These are phyloP conservation scores for Aspergillus puulaauensis DNA, from an alignment of 2,329 filamentous ascomycete species.

Conservation along the genomic window DNA sequence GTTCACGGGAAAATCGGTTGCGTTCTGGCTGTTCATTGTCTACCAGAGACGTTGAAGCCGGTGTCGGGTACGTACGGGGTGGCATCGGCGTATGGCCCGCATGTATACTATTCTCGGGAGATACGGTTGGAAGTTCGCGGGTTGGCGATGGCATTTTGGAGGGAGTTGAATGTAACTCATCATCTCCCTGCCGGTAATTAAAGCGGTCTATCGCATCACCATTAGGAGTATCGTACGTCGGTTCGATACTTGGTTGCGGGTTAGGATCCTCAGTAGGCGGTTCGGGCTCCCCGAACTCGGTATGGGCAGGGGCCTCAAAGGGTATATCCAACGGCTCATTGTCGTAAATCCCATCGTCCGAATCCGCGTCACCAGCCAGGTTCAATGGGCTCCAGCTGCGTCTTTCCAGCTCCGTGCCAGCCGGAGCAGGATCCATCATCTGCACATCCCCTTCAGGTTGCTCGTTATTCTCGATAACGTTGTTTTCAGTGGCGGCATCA, in stretches of 20 bases:
- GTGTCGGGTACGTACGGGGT: constrained; percentile 40
- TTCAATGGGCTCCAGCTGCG: constrained; percentile 28
- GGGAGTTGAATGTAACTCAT: constrained; percentile 33
- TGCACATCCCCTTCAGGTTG: constrained; percentile 3
- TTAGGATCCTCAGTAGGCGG: constrained; percentile 12
- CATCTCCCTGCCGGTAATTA: constrained; percentile 24
- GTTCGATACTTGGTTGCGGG: constrained; percentile 21
- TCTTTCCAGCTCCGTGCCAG: constrained; percentile 10
- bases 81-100: constrained; percentile 26
- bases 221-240: constrained; percentile 31
- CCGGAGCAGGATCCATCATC: background rate
- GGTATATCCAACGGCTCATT: constrained; percentile 16
- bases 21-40: constrained; percentile 34
- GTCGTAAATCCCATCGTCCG: constrained; percentile 22
- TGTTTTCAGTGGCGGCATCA: constrained; percentile 18
- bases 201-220: constrained; percentile 29
- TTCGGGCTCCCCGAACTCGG: constrained; percentile 9
- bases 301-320: constrained; percentile 17
- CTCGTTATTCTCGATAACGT: constrained; percentile 12
- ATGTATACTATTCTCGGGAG: constrained; percentile 33
- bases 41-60: constrained; percentile 39
- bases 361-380: constrained; percentile 28
- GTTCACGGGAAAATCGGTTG: constrained; percentile 4
- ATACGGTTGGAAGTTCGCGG: constrained; percentile 25
- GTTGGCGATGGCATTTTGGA: constrained; percentile 35